These are phyloP conservation scores for Chrysoporthe austroafricana DNA, from an alignment of 2,329 filamentous ascomycete genomes.

Conservation along the genomic window DNA sequence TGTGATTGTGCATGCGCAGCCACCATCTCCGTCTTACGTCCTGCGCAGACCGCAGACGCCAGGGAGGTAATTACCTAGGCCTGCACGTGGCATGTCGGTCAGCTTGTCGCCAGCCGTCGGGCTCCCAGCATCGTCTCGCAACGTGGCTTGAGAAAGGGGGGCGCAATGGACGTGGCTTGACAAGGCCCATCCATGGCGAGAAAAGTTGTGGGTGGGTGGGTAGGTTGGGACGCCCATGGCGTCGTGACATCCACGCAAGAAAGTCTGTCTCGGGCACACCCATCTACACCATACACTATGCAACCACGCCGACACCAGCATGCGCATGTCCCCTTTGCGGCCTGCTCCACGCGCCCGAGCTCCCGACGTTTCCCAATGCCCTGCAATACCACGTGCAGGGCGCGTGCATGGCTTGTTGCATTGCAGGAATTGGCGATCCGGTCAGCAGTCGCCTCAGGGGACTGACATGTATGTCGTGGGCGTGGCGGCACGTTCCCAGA, in stretches of 20 bases:
- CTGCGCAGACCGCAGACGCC: too few species aligned
- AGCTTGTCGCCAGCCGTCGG: not conserved
- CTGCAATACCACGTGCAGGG: not conserved
- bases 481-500: not conserved
- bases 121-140: too few species aligned
- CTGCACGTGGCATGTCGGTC: not conserved
- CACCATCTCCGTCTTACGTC: too few species aligned
- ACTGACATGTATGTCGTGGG: not conserved
- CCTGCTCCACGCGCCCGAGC: not conserved
- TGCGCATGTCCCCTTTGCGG: not conserved
- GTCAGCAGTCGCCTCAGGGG: too few species aligned
- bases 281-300: not conserved
- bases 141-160: not conserved
- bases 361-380: not conserved
- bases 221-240: too few species aligned
- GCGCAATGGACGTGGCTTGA: not conserved
- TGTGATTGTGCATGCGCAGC: not conserved
- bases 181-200: not conserved
- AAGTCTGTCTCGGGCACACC: not conserved
- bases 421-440: too few species aligned
- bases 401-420: too few species aligned
- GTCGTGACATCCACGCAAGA: too few species aligned
- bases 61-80: not conserved
- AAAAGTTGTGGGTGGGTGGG: not conserved
- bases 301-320: not conserved